Percentiles rank a stretch among this genome's conserved stretches.
phyloP scores from a whole-genome alignment of 1,139 yeast genomes.

The Kazachstania sp. region DNA sequence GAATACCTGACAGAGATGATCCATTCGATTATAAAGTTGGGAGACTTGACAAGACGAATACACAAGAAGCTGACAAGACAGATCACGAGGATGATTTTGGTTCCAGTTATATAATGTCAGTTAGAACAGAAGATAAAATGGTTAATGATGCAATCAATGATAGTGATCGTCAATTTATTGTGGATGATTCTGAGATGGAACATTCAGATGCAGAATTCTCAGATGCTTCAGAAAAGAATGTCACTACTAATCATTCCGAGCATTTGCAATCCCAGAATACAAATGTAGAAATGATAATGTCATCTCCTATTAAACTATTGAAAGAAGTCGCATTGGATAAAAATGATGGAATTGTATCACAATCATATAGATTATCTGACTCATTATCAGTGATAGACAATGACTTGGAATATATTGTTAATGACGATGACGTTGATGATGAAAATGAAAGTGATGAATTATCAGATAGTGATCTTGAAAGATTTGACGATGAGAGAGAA shows the following conservation, averaged over 20 bases:
- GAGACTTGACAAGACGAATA: slow-evolving; percentile 2
- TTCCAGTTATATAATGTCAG: slow-evolving; percentile 23
- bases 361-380: not conserved
- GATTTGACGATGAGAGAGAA: slow-evolving; percentile 31
- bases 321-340: not conserved
- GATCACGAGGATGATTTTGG: slow-evolving; percentile 29
- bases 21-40: slow-evolving; percentile 25
- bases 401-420: slow-evolving; percentile 17
- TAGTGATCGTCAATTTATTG: slow-evolving; percentile 28
- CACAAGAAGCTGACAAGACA: slow-evolving; percentile 19
- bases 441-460: slow-evolving; percentile 13
- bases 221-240: not conserved
- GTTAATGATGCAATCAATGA: slow-evolving; percentile 15
- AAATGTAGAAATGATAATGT: slow-evolving; percentile 14
- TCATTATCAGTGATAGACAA: slow-evolving; percentile 13
- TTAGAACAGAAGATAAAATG: slow-evolving; percentile 26
- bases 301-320: slow-evolving; percentile 15
- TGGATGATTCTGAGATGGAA: slow-evolving; percentile 17
- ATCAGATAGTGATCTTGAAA: slow-evolving; percentile 29
- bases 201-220: slow-evolving; percentile 4
- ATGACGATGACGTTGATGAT: slow-evolving; percentile 12
- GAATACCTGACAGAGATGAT: slow-evolving; percentile 27
- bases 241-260: too few relatives aligned
- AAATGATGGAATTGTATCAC: slow-evolving; percentile 6
- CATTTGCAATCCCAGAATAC: not conserved